Conservation (phyloP, 176 grass and related monocot genomes). For the Thinopyrum elongatum region DNA sequence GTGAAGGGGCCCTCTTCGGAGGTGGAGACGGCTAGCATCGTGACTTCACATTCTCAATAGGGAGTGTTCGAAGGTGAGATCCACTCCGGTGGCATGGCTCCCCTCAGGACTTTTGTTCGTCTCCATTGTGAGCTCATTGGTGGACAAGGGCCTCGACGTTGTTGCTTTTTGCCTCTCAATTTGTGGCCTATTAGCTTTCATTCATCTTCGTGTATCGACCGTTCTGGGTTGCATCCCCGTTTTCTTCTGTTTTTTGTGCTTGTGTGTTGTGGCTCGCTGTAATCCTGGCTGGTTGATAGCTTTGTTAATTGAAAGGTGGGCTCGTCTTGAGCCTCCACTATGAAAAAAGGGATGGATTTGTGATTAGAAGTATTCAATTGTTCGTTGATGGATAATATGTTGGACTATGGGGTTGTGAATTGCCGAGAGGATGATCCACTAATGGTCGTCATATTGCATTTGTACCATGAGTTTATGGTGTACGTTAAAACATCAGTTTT, state of each 20-base stretch:
- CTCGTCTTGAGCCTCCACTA: no score
- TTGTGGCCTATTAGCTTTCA: not conserved
- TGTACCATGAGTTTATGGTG: not conserved
- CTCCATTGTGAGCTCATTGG: not conserved
- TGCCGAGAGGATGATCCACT: not conserved
- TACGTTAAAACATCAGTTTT: not conserved
- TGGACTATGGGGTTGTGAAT: no score
- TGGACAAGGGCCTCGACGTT: not conserved
- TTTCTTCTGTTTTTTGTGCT: no score
- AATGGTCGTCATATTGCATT: not conserved
- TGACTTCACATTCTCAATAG: not conserved
- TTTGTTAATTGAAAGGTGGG: no score
- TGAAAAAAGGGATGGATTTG: no score
- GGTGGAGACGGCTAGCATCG: not conserved
- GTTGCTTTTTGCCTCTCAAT: not conserved
- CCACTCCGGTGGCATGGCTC: not conserved
- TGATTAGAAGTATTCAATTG: no score
- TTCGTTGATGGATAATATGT: not conserved
- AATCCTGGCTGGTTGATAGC: no score
- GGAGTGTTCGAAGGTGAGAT: not conserved
- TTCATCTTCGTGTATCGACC: no score
- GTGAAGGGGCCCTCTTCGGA: not conserved
- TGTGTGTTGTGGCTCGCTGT: no score
- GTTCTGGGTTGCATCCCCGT: no score
- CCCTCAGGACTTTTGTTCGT: not conserved